Conservation (phyloP, 768 basidiomycete genomes). For the Lanmaoa rubissima region DNA sequence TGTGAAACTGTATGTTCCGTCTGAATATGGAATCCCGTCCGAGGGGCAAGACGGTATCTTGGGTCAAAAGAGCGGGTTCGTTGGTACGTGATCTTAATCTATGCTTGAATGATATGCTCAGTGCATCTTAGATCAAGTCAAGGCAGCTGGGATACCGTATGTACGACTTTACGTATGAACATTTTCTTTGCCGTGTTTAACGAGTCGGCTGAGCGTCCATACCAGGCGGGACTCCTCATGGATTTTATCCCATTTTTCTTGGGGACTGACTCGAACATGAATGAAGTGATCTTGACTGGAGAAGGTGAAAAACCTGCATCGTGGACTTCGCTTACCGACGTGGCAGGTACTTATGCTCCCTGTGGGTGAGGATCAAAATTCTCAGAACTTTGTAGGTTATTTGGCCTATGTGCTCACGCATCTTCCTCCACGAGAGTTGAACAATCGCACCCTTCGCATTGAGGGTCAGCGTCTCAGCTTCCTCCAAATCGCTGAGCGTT, state of each 20-base stretch:
- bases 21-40: conserved; percentile 25
- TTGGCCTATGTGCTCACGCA: conserved; percentile 23
- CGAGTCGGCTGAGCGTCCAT: neutral
- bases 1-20: conserved; percentile 33
- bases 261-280: conserved; percentile 10
- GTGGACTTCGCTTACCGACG: conserved; percentile 25
- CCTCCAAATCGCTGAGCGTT: conserved; percentile 7
- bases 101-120: neutral
- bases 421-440: conserved; percentile 8
- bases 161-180: conserved; percentile 23
- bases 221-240: conserved; percentile 19
- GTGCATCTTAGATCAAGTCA: conserved; percentile 7
- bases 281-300: conserved; percentile 18
- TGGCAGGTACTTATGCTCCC: conserved; percentile 10
- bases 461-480: conserved; percentile 15
- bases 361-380: neutral
- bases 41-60: conserved; percentile 23
- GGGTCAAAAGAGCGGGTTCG: conserved; percentile 17
- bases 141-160: conserved; percentile 15
- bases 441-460: conserved; percentile 15
- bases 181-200: neutral
- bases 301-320: conserved; percentile 22
- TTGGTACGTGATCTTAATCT: conserved; percentile 1
- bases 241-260: conserved; percentile 28
- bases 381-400: conserved; percentile 11